Base-by-base conservation (phyloP, 305 asterid species). In the Salvia sclarea region DNA sequence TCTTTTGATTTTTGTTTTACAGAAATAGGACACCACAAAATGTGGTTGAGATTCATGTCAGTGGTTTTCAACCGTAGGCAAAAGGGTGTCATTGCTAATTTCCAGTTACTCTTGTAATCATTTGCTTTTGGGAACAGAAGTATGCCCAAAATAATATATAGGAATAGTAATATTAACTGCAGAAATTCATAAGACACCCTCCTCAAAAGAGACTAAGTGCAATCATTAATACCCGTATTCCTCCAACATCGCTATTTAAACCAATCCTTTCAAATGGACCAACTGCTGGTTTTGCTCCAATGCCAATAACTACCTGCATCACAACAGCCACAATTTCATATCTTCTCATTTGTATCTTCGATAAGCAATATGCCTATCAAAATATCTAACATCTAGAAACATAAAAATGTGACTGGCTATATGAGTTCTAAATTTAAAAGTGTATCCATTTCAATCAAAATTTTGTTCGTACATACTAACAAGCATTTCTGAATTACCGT, bases 211-310 rank as follows among this genome's bases (percentile, higher is more conserved):
- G 21, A 31, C 67, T 57, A 72, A 53, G 48, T 38, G 43, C 35
- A 56, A 21, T 48, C 65, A 55, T 66, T 60, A 38, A 38, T 38
- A 88, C 97, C 97, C 88, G 86, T 79, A 92, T 83, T 66, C 98
- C 98, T 59, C 98, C 98, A 60, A 90, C 88, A 17, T 70, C 69
- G 31, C 74, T 81, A 78, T 78, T 84, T 72, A 92, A 72, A 53
- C 95, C 97, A 58, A 90, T 81, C 14, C 66, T 77, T 71, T 92
- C 95, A 40, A 92, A 92, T 48, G 94, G 97, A 75, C 86, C 69
- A 69, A 86, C 84, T 44, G 88, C 95, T 58, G 98, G 97, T 71
- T 85, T 92, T 20, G 95, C 97, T 75, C 98, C 98, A 79, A 92
- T 86, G 48, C 98, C 98, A 58, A 78, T 45, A 9, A 78, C 79